Evolutionary conservation across 805 yeast genomes (phyloP), one percentile per base, ranked within the genome.

Genomic region (Hanseniaspora opuntiae): DNA sequence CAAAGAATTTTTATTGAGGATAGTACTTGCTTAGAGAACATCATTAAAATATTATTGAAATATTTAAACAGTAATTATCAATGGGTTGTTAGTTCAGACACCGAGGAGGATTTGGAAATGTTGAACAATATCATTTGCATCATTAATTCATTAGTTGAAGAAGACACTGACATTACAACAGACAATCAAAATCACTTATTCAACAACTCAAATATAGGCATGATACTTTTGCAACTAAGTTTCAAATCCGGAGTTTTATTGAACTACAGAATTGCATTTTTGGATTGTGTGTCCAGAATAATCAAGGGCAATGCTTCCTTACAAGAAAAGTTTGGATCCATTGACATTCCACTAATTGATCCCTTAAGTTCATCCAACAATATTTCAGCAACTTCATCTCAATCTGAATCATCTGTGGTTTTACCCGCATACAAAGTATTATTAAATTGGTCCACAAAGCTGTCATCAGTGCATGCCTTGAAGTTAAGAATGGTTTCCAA

Each of bases 311-410:
- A 88, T 63, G 66, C 72, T 3, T 76, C 71, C 2, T 74, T 84
- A 35, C 98, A 93, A 65, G 68, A 70, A 14, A 78, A 78, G 55
- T 83, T 90, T 60, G 74, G 87, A 1, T 80, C 79, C 53, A 81
- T 90, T 14, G 97, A 93, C 65, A 96, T 93, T 8, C 98, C 98
- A 0, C 86, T 82, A 62, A 72, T 89, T 53, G 97, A 87, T 61
- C 87, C 96, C 11, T 71, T 44, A 24, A 30, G 12, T 32, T 12
- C 47, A n/a, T 8, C 16, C 19, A 22, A 19, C 38, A 16, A 54
- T 50, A 7, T 41, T 48, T 17, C 9, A 16, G 2, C 32, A 25
- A 8, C 1, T 19, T 8, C 35, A 4, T 14, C 20, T 16, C n/a
- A 4, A 9, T 10, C 36, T 5, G 16, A 61, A 58, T 47, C 55